Evolutionary conservation across 495 filamentous ascomycete species (phyloP).

Genomic region (Bombardia bombarda): DNA sequence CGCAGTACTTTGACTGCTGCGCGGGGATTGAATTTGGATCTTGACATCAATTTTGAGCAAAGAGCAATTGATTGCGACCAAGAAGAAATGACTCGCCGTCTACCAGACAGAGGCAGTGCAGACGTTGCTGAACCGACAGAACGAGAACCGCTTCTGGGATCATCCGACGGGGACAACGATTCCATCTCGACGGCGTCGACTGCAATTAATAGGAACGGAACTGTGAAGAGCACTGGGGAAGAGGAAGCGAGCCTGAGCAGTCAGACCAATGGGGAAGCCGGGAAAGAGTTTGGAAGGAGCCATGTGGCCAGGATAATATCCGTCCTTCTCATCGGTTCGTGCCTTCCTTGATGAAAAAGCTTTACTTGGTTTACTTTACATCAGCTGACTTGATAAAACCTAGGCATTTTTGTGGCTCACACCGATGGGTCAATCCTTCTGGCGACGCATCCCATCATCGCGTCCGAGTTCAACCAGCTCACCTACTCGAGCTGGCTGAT

Average conservation of each 20-base stretch:
- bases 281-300: neutral
- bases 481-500: conserved; percentile 59
- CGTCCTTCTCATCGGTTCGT: conserved; percentile 22
- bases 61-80: too few relatives aligned
- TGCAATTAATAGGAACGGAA: neutral
- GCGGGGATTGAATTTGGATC: too few relatives aligned
- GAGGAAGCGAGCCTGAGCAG: conserved; percentile 13
- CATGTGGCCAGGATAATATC: conserved; percentile 17
- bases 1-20: too few relatives aligned
- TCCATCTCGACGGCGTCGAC: conserved; percentile 2
- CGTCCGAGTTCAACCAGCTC: conserved; percentile 58
- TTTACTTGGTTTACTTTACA: neutral
- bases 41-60: too few relatives aligned
- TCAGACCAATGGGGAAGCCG: conserved; percentile 1
- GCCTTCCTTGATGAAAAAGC: neutral
- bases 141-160: neutral
- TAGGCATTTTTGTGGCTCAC: conserved; percentile 59
- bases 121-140: neutral
- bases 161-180: neutral
- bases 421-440: conserved; percentile 56
- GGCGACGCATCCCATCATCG: conserved; percentile 53
- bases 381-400: neutral
- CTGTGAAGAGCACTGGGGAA: conserved; percentile 1
- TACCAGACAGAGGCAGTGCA: too few relatives aligned
- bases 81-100: too few relatives aligned